A percentile compares a stretch with the other conserved stretches of the same genome.
Conservation (phyloP, 257 asterid genomes). For the Phtheirospermum japonicum region DNA sequence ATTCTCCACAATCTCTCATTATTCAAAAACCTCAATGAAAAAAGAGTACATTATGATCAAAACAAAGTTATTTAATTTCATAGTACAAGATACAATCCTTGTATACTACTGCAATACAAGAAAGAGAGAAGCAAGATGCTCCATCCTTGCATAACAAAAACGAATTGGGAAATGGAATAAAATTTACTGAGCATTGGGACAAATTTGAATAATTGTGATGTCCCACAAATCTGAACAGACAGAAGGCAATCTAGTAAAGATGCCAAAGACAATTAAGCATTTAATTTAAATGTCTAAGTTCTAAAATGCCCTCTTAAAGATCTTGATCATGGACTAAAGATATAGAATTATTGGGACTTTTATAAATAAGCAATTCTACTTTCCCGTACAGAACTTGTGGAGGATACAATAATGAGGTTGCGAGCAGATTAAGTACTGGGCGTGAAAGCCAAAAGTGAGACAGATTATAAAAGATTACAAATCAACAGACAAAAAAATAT, state of each 20-base stretch:
- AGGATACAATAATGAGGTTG: conserved; percentile 32
- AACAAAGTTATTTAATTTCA: no score
- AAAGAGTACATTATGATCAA: no score
- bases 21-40: no score
- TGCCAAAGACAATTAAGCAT: conserved; percentile 41
- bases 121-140: no score
- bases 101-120: no score
- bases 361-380: conserved; percentile 24
- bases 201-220: conserved; percentile 45
- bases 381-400: conserved; percentile 39
- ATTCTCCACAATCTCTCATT: no score
- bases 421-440: conserved; percentile 2
- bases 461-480: conserved; percentile 6
- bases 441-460: no score
- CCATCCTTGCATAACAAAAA: no score
- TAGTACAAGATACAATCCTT: no score
- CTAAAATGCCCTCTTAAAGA: conserved; percentile 39
- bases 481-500: conserved; percentile 10
- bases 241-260: conserved; percentile 64
- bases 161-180: no score
- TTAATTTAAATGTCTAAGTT: conserved; percentile 31
- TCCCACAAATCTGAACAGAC: conserved; percentile 69
- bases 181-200: conserved; percentile 26
- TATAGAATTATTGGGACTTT: conserved; percentile 25
- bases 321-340: conserved; percentile 20